Conservation (phyloP, 73 alveolate genomes). For the Tetrahymena malaccensis region DNA sequence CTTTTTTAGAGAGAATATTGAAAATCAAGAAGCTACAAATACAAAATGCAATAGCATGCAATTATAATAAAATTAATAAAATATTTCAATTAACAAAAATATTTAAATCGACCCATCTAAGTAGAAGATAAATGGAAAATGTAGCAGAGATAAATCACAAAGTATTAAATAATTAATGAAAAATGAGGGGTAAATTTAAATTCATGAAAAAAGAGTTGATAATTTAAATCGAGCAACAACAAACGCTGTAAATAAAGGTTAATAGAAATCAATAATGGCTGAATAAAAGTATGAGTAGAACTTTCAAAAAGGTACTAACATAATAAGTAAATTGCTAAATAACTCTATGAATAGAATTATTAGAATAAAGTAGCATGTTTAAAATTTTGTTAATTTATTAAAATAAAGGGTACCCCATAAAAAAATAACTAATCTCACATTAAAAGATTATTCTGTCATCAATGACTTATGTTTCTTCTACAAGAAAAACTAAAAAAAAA, state of each 20-base stretch:
- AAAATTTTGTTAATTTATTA: not conserved
- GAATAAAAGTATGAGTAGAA: not conserved
- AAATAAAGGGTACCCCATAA: not conserved
- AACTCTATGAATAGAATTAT: not conserved
- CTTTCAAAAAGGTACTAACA: not conserved
- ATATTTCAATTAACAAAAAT: too few relatives aligned
- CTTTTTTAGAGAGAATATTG: not conserved
- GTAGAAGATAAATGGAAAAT: too few relatives aligned
- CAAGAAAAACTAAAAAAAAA: not conserved
- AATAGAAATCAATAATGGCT: too few relatives aligned
- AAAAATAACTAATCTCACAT: not conserved
- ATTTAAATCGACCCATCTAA: too few relatives aligned
- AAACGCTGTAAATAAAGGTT: not conserved
- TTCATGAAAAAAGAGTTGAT: not conserved
- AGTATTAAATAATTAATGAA: too few relatives aligned
- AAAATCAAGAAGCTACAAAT: not conserved
- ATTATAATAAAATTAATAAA: too few relatives aligned
- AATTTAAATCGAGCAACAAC: not conserved
- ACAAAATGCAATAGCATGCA: too few relatives aligned
- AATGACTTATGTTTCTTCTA: not conserved
- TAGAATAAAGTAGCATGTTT: not conserved
- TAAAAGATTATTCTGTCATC: not conserved
- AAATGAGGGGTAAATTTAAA: too few relatives aligned
- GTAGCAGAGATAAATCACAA: too few relatives aligned
- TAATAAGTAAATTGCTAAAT: too few relatives aligned